phyloP scores from a whole-genome alignment of 768 basidiomycete species.

The Panellus pusillus region DNA sequence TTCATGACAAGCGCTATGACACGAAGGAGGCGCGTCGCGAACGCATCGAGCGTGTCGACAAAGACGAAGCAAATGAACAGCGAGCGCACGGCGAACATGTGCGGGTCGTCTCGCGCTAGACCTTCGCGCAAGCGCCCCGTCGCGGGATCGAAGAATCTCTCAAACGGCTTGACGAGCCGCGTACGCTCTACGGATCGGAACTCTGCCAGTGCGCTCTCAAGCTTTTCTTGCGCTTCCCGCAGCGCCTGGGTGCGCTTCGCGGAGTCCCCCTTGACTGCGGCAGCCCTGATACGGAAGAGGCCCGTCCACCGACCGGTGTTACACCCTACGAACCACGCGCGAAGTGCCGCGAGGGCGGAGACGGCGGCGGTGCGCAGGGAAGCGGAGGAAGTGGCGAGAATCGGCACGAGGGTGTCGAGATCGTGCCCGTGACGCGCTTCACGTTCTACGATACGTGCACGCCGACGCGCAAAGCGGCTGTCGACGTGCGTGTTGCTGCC shows the following conservation, averaged over 20 bases:
- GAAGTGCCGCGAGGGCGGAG: conserved; percentile 22
- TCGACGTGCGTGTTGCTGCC: conserved; percentile 13
- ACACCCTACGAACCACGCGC: conserved; percentile 37
- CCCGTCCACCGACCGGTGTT: conserved; percentile 38
- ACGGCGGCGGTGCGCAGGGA: conserved; percentile 36
- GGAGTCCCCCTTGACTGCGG: conserved; percentile 20
- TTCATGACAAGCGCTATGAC: conserved; percentile 34
- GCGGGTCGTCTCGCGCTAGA: conserved; percentile 14
- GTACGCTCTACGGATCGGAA: conserved; percentile 38
- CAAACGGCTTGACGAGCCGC: conserved; percentile 40
- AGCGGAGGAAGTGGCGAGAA: conserved; percentile 37
- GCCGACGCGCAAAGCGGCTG: conserved; percentile 32
- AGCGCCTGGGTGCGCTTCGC: conserved; percentile 30
- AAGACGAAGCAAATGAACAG: conserved; percentile 48
- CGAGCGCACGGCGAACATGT: conserved; percentile 43
- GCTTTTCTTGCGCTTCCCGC: conserved; percentile 22
- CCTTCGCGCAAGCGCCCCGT: conserved; percentile 28
- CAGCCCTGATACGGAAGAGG: conserved; percentile 28
- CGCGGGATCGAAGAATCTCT: conserved; percentile 40
- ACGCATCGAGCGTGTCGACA: conserved; percentile 41
- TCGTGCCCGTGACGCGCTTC: conserved; percentile 43
- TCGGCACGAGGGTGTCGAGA: conserved; percentile 41
- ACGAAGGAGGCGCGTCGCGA: conserved; percentile 35
- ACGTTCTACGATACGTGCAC: conserved; percentile 29
- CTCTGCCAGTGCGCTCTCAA: conserved; percentile 30